Evolutionary conservation across 495 filamentous ascomycete genomes (phyloP), one percentile per base, ranked within the genome.

Genomic region (Articulospora tetracladia): DNA sequence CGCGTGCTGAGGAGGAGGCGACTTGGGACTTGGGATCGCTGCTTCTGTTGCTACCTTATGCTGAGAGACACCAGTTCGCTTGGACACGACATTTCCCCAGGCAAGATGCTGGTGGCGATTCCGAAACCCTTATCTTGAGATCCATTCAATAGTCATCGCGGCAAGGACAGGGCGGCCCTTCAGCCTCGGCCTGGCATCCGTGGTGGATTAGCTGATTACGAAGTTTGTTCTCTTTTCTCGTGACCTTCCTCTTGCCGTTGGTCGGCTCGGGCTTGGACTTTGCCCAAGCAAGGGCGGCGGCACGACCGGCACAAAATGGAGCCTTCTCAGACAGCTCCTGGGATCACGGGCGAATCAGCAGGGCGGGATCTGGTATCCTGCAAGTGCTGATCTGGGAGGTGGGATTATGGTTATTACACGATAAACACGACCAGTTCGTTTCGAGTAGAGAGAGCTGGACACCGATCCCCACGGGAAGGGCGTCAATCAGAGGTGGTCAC

Each of bases 301-400:
- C 56, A 59, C 25, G 25, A 32, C 47, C 56, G 56, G 56, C 46
- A 59, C 39, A 25, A n/a, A 48, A 44, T 44, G 39, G 39, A 44
- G 17, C 39, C 39, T n/a, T n/a, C 13, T 32, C 13, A 13, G 30
- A 32, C 30, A 11, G 8, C n/a, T 44, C 15, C 39, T 44, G 3
- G 10, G 15, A 11, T 44, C 39, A 3, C n/a, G 10, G 39, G 39
- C 39, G 39, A 44, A 44, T 44, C 39, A 44, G 39, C 15, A 44
- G 15, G 30, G 7, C 15, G 30, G 6, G 6, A 6, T 34, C 30
- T n/a, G 30, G 30, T 44, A 3, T 44, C 17, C 3, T 46, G 12
- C 2, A 19, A 6, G 2, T 30, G 7, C 24, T 57, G 55, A 28
- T 47, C 12, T 30, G 8, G 17, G 39, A 44, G 8, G 15, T 17